Conservation (phyloP, 768 basidiomycete genomes). For the Hirschioporus abietinus region DNA sequence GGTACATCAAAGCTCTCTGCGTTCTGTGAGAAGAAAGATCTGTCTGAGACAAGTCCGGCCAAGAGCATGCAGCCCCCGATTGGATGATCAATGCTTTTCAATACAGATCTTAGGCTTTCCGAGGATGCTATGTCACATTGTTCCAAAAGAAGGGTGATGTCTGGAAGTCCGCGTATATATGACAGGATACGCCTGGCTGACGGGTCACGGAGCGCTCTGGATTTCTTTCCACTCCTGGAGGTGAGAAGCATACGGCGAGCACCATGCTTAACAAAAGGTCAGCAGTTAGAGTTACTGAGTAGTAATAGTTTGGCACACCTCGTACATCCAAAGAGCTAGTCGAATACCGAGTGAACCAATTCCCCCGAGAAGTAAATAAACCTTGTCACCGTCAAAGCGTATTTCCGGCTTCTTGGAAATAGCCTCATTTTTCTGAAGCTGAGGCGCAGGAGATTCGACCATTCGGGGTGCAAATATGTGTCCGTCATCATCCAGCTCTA, state of each 20-base stretch:
- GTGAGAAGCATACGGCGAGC: constrained; percentile 32
- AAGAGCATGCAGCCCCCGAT: constrained; percentile 30
- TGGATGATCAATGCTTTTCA: constrained; percentile 18
- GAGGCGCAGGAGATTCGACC: constrained; percentile 18
- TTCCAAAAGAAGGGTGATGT: constrained; percentile 27
- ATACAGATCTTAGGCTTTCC: constrained; percentile 16
- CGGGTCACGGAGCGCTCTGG: constrained; percentile 21
- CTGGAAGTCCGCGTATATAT: constrained; percentile 24
- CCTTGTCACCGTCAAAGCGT: constrained; percentile 24
- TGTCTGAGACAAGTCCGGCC: constrained; percentile 27
- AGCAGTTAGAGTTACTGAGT: not conserved
- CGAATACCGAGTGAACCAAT: constrained; percentile 33
- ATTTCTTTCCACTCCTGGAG: constrained; percentile 29
- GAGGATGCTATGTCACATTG: constrained; percentile 26
- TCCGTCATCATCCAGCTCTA: constrained; percentile 22
- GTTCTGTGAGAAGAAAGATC: constrained; percentile 28
- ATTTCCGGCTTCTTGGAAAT: constrained; percentile 1
- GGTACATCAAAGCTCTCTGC: constrained; percentile 24
- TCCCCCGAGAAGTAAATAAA: constrained; percentile 35
- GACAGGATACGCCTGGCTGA: constrained; percentile 21
- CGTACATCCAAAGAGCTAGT: constrained; percentile 38
- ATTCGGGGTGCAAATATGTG: constrained; percentile 25
- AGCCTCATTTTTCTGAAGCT: not conserved
- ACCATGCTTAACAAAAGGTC: constrained; percentile 23
- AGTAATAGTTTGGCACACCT: constrained; percentile 21